Percentiles rank a stretch among this genome's conserved stretches.
These are phyloP conservation scores for Schizosaccharomyces japonicus DNA, from an alignment of 805 yeast species.

Conservation along the genomic window DNA sequence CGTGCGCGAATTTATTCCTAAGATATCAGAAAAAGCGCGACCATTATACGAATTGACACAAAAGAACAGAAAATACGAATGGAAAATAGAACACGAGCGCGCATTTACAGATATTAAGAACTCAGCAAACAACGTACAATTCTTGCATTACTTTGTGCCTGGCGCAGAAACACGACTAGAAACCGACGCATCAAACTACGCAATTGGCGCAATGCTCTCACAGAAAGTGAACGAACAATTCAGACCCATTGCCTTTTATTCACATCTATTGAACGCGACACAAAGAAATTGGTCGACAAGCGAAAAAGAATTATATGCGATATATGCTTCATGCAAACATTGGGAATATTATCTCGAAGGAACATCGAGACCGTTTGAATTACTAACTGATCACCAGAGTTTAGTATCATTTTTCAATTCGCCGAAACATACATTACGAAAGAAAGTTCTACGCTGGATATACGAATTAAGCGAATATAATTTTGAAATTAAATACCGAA, in stretches of 20 bases:
- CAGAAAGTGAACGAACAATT: too few relatives aligned
- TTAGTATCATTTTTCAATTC: background rate
- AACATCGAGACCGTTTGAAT: background rate
- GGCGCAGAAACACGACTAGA: background rate
- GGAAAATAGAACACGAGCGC: background rate
- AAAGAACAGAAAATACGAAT: background rate
- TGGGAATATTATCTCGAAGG: background rate
- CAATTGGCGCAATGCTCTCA: too few relatives aligned
- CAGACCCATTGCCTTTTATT: constrained; percentile 5
- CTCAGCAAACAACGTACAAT: background rate
- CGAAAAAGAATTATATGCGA: constrained; percentile 7
- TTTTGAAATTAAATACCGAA: background rate
- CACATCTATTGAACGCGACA: background rate
- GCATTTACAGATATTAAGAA: background rate
- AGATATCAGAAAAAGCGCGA: background rate
- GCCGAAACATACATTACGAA: background rate
- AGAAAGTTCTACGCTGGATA: background rate
- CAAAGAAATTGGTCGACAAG: constrained; percentile 7
- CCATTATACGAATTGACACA: background rate
- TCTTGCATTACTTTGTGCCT: background rate
- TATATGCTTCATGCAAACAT: background rate
- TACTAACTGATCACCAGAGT: background rate
- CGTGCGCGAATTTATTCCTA: background rate
- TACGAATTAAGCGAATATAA: background rate
- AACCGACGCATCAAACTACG: background rate